Evolutionary conservation across 108 stramenopile genomes (phyloP).

Genomic region (Cyclotella cryptica): DNA sequence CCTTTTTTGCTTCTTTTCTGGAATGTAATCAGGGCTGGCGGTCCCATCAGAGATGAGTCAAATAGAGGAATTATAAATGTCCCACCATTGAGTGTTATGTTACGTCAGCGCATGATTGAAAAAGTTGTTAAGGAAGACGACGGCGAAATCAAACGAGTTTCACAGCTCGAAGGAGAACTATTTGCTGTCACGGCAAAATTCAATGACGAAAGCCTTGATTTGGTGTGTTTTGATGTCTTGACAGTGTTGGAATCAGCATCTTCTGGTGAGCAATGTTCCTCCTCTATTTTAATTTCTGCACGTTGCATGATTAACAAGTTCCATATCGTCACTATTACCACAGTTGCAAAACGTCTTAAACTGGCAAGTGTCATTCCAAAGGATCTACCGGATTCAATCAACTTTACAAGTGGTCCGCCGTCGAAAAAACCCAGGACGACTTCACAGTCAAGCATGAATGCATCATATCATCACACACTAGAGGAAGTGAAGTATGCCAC

Average conservation of each 20-base stretch:
- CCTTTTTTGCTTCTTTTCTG: neutral
- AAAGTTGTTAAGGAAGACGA: slow-evolving; percentile 57
- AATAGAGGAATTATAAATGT: slow-evolving; percentile 57
- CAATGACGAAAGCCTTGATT: slow-evolving; percentile 49
- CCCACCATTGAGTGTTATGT: slow-evolving; percentile 68
- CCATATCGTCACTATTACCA: neutral
- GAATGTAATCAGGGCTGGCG: slow-evolving; percentile 61
- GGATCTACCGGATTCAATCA: slow-evolving; percentile 1
- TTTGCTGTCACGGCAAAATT: slow-evolving; percentile 68
- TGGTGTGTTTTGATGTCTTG: slow-evolving; percentile 63
- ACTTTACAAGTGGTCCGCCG: slow-evolving; percentile 14
- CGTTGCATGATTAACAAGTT: neutral
- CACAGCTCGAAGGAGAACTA: slow-evolving; percentile 65
- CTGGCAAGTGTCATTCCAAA: slow-evolving; percentile 19
- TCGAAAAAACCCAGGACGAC: slow-evolving; percentile 24
- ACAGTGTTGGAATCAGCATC: slow-evolving; percentile 66
- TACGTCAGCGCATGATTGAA: slow-evolving; percentile 75
- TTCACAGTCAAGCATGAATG: neutral
- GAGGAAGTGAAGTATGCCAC: slow-evolving; percentile 41
- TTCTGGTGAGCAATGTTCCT: slow-evolving; percentile 41
- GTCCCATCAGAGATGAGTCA: slow-evolving; percentile 46
- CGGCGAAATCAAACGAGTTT: slow-evolving; percentile 62
- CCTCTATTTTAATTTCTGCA: neutral
- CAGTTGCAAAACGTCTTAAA: slow-evolving; percentile 38
- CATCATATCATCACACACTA: slow-evolving; percentile 36